A percentile compares a stretch with the other conserved stretches of the same genome.
Conservation (phyloP, 2,329 filamentous ascomycete species). For the Ascochyta koolunga region DNA sequence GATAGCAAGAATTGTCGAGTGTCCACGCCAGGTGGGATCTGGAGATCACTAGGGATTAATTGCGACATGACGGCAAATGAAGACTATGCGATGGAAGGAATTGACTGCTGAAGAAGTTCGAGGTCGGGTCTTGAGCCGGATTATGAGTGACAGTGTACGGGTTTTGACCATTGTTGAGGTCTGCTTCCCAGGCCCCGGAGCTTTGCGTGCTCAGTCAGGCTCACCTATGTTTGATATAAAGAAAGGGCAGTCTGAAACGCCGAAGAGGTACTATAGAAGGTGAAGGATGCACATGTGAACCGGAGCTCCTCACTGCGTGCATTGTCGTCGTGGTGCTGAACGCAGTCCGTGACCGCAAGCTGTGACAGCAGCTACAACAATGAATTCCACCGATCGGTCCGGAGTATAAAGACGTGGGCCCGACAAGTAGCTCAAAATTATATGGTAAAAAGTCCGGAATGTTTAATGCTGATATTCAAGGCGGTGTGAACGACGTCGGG, state of each 20-base stretch:
- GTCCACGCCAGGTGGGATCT: constrained; percentile 21
- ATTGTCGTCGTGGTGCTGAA: neutral
- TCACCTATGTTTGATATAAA: neutral
- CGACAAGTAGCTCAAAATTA: neutral
- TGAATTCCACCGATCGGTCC: neutral
- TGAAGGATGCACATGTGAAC: neutral
- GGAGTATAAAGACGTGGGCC: neutral
- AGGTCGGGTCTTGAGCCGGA: neutral
- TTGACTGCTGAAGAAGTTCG: neutral
- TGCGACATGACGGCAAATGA: neutral
- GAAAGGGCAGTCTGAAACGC: neutral
- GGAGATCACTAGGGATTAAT: constrained; percentile 1
- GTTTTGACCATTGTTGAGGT: neutral
- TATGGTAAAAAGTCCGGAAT: neutral
- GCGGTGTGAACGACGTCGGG: constrained; percentile 4
- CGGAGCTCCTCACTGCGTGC: neutral
- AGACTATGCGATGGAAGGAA: neutral
- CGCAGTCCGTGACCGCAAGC: neutral
- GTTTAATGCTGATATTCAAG: neutral
- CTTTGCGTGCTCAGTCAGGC: neutral
- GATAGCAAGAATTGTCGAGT: constrained; percentile 19
- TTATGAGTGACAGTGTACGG: neutral
- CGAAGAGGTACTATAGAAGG: neutral
- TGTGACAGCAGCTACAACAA: neutral
- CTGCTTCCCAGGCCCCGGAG: neutral